Conservation (phyloP, 768 basidiomycete species). For the Suillus brevipes region DNA sequence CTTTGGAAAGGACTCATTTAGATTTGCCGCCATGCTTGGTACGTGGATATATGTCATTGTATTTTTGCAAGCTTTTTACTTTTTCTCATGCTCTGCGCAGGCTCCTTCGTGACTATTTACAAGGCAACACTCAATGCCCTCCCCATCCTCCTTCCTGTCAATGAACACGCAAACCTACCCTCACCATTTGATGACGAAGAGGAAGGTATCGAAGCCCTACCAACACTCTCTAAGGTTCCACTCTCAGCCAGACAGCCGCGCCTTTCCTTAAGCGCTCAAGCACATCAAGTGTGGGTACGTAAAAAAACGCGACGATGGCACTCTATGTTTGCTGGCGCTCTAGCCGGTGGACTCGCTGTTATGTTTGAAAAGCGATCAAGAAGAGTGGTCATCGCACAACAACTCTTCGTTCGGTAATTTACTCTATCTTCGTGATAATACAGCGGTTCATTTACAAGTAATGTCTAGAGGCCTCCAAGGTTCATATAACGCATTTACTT, state of each 20-base stretch:
- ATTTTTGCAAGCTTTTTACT: neutral
- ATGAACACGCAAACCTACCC: constrained; percentile 18
- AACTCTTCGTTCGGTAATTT: constrained; percentile 77
- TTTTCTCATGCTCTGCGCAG: constrained; percentile 32
- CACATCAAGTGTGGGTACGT: constrained; percentile 59
- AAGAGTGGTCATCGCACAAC: constrained; percentile 74
- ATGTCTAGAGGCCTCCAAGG: constrained; percentile 79
- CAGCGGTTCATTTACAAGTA: neutral
- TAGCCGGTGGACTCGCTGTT: constrained; percentile 73
- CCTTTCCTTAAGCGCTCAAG: constrained; percentile 62
- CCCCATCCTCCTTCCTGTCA: constrained; percentile 63
- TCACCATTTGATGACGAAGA: constrained; percentile 35
- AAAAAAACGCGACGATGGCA: constrained; percentile 79
- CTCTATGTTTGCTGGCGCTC: constrained; percentile 72
- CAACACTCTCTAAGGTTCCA: constrained; percentile 18
- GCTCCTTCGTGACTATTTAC: constrained; percentile 76
- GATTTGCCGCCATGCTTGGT: constrained; percentile 91
- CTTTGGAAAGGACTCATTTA: constrained; percentile 78
- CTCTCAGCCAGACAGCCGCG: constrained; percentile 42
- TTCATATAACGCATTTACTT: constrained; percentile 77
- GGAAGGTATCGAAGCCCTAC: constrained; percentile 16
- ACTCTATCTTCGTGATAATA: neutral
- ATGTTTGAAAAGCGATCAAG: constrained; percentile 73
- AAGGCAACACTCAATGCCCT: constrained; percentile 78
- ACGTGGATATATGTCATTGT: constrained; percentile 14